Conservation (phyloP, 139 green algal species). For the Chlamydomonas sp. region DNA sequence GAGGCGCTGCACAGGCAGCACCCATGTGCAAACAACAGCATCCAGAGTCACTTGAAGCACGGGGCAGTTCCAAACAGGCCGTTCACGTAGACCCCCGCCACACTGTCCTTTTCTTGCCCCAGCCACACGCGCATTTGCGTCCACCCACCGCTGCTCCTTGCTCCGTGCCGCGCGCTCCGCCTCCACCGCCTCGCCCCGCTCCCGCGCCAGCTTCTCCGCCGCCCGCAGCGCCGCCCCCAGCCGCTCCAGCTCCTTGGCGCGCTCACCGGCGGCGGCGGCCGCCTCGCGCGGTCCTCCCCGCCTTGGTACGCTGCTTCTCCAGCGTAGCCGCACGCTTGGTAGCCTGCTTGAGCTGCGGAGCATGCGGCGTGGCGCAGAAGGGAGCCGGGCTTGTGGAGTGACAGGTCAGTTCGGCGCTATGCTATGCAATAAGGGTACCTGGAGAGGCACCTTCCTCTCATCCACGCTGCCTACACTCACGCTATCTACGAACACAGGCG, state of each 20-base stretch:
- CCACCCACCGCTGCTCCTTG: constrained; percentile 14
- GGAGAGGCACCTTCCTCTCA: background rate
- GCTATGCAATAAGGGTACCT: background rate
- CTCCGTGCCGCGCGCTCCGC: constrained; percentile 7
- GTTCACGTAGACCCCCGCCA: background rate
- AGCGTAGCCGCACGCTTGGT: constrained; percentile 14
- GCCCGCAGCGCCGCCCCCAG: constrained; percentile 21
- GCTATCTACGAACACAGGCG: background rate
- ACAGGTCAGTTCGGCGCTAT: background rate
- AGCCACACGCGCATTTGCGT: no score
- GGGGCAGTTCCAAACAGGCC: background rate
- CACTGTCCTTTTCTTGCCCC: background rate
- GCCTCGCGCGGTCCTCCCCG: constrained; percentile 17
- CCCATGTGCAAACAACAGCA: no score
- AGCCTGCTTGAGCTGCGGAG: constrained; percentile 4
- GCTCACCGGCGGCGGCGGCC: background rate
- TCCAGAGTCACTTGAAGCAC: no score
- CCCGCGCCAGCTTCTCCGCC: constrained; percentile 27
- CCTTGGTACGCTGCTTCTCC: constrained; percentile 23
- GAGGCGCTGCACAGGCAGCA: background rate
- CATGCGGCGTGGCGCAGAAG: background rate
- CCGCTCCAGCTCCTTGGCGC: constrained; percentile 10
- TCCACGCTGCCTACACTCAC: no score
- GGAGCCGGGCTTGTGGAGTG: background rate
- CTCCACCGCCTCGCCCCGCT: constrained; percentile 25